phyloP scores from a whole-genome alignment of 2,329 filamentous ascomycete species.

The Colletotrichum musicola region DNA sequence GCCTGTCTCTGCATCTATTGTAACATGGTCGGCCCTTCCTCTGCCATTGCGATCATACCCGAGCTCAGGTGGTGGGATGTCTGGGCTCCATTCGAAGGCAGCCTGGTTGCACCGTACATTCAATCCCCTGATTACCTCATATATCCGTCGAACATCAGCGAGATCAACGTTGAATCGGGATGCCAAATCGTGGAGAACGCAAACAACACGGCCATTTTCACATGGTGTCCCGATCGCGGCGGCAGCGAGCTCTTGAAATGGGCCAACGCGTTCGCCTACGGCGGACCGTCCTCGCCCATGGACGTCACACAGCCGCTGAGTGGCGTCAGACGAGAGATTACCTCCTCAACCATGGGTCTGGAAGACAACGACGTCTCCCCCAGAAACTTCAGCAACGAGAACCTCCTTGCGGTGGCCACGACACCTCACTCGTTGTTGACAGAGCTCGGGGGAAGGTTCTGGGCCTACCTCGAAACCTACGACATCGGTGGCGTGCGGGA shows the following conservation, averaged over 20 bases:
- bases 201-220: too few relatives aligned
- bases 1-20: background rate
- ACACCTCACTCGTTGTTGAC: background rate
- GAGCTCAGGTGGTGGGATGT: background rate
- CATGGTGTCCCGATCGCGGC: too few relatives aligned
- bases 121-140: too few relatives aligned
- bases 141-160: background rate
- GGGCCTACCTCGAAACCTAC: background rate
- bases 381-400: background rate
- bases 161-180: too few relatives aligned
- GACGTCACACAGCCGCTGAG: background rate
- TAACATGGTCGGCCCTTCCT: background rate
- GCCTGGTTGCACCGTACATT: background rate
- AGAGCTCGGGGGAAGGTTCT: background rate
- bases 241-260: too few relatives aligned
- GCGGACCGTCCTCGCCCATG: too few relatives aligned
- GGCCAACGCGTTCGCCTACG: too few relatives aligned
- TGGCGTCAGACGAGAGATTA: background rate
- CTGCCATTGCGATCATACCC: background rate
- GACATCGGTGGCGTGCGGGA: background rate
- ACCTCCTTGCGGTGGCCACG: background rate
- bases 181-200: too few relatives aligned
- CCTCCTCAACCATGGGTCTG: background rate
- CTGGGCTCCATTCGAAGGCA: background rate
- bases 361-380: too few relatives aligned